These are phyloP conservation scores for Tothia fuscella DNA, from an alignment of 2,329 filamentous ascomycete species.

Conservation along the genomic window DNA sequence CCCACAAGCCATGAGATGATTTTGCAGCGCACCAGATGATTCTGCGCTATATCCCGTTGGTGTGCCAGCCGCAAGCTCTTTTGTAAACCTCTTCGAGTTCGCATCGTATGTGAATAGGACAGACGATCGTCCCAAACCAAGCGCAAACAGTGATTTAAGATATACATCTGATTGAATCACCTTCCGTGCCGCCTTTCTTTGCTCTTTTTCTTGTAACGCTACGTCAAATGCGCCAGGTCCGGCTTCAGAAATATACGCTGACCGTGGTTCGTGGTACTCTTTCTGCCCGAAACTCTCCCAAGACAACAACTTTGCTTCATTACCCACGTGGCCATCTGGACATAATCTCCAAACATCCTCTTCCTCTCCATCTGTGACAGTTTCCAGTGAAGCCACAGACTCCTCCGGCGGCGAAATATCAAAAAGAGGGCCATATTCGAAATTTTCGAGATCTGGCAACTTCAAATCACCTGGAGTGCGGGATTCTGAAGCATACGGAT, in stretches of 20 bases:
- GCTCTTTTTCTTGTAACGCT: slow-evolving; percentile 25
- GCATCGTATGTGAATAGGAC: slow-evolving; percentile 55
- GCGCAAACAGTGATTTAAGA: slow-evolving; percentile 45
- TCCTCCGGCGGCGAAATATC: slow-evolving; percentile 23
- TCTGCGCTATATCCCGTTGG: slow-evolving; percentile 39
- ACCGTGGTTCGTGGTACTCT: slow-evolving; percentile 27
- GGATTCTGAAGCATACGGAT: slow-evolving; percentile 28
- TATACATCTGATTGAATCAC: slow-evolving; percentile 27
- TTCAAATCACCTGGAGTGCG: slow-evolving; percentile 23
- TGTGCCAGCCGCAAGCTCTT: slow-evolving; percentile 30
- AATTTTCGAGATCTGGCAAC: slow-evolving; percentile 27
- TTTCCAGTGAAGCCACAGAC: slow-evolving; percentile 19
- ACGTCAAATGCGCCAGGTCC: slow-evolving; percentile 56
- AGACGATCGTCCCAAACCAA: slow-evolving; percentile 60
- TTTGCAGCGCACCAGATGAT: slow-evolving; percentile 40
- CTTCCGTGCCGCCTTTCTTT: slow-evolving; percentile 14
- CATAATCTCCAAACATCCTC: slow-evolving; percentile 30
- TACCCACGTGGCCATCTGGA: slow-evolving; percentile 20
- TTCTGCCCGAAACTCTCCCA: slow-evolving; percentile 55
- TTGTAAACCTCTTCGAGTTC: slow-evolving; percentile 40
- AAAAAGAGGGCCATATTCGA: slow-evolving; percentile 27
- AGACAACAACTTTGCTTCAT: slow-evolving; percentile 39
- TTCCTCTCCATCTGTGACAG: slow-evolving; percentile 14
- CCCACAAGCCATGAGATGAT: slow-evolving; percentile 30
- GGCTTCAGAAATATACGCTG: slow-evolving; percentile 56